phyloP scores from a whole-genome alignment of 1,284 basidiomycete species.

The Moesziomyces sp. region DNA sequence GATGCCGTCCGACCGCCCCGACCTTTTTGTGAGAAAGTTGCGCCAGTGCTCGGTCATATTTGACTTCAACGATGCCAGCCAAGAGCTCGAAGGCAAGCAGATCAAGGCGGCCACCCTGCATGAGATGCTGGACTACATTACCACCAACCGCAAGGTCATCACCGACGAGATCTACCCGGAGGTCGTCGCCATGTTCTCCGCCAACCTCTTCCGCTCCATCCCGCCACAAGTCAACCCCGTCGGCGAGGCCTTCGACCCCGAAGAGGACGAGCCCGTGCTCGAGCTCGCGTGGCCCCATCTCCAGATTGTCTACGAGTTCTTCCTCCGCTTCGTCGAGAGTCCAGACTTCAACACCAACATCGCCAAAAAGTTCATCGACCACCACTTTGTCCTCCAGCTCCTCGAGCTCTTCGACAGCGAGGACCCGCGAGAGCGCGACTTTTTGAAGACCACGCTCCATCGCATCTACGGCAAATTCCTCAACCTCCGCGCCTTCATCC shows the following conservation, averaged over 20 bases:
- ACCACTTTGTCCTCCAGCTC: constrained; percentile 90
- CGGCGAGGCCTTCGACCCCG: constrained; percentile 98
- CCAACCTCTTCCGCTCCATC: constrained; percentile 98
- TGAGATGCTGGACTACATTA: constrained; percentile 99
- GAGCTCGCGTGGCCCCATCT: constrained; percentile 99
- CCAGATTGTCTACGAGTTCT: constrained; percentile 99
- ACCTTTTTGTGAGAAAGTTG: constrained; percentile 93
- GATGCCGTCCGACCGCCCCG: constrained; percentile 84
- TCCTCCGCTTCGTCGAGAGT: constrained; percentile 97
- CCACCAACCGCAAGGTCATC: constrained; percentile 93
- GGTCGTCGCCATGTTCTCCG: constrained; percentile 90
- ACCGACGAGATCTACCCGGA: constrained; percentile 98
- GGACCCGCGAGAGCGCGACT: constrained; percentile 98
- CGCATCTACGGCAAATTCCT: constrained; percentile 99
- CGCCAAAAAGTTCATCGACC: constrained; percentile 97
- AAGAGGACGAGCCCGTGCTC: constrained; percentile 98
- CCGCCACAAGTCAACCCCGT: constrained; percentile 98
- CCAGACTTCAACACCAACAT: constrained; percentile 98
- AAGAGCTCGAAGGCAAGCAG: constrained; percentile 96
- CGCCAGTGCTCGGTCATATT: constrained; percentile 96
- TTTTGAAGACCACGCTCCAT: constrained; percentile 98
- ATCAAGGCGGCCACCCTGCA: constrained; percentile 97
- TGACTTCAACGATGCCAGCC: constrained; percentile 97
- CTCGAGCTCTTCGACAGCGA: constrained; percentile 99
- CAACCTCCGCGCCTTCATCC: constrained; percentile 97